phyloP scores from a whole-genome alignment of 2,329 filamentous ascomycete species.

The Aspergillus clavatus region DNA sequence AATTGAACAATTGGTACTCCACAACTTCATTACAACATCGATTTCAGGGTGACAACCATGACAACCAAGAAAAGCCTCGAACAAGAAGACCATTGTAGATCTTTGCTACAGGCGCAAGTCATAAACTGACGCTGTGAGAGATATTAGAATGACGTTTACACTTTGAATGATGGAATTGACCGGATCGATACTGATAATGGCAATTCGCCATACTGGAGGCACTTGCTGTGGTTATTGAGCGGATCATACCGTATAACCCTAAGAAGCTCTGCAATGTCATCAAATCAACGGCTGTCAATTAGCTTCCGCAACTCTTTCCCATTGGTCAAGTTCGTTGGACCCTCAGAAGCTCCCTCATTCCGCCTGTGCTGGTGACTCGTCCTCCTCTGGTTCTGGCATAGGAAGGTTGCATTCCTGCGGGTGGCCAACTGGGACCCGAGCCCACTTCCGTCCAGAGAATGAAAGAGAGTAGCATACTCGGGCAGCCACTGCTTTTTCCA shows the following conservation, averaged over 20 bases:
- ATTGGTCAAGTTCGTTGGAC: slow-evolving; percentile 16
- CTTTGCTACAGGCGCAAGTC: slow-evolving; percentile 7
- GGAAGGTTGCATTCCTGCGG: slow-evolving; percentile 32
- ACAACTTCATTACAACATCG: slow-evolving; percentile 8
- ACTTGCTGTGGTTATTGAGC: slow-evolving; percentile 2
- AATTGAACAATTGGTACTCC: slow-evolving; percentile 9
- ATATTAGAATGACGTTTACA: slow-evolving; percentile 35
- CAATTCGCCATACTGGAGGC: slow-evolving; percentile 2
- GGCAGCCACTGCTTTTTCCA: slow-evolving; percentile 18
- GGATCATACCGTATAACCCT: slow-evolving; percentile 8
- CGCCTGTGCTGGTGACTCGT: slow-evolving; percentile 21
- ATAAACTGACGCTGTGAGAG: slow-evolving; percentile 15
- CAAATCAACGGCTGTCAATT: slow-evolving; percentile 1
- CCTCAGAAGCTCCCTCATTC: slow-evolving; percentile 20
- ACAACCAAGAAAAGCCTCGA: background rate
- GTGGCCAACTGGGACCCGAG: slow-evolving; percentile 28
- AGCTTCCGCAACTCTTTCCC: slow-evolving; percentile 1
- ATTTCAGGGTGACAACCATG: slow-evolving; percentile 11
- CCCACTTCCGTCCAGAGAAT: slow-evolving; percentile 14
- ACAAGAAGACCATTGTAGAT: slow-evolving; percentile 8
- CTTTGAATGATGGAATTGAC: slow-evolving; percentile 8
- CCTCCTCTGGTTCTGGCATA: slow-evolving; percentile 30
- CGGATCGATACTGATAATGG: background rate
- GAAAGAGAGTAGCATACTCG: slow-evolving; percentile 20
- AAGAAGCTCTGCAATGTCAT: background rate